Evolutionary conservation across 371 early-diverging fungal genomes (phyloP), one percentile per base, ranked within the genome.

Genomic region (Batrachochytrium dendrobatidis): DNA sequence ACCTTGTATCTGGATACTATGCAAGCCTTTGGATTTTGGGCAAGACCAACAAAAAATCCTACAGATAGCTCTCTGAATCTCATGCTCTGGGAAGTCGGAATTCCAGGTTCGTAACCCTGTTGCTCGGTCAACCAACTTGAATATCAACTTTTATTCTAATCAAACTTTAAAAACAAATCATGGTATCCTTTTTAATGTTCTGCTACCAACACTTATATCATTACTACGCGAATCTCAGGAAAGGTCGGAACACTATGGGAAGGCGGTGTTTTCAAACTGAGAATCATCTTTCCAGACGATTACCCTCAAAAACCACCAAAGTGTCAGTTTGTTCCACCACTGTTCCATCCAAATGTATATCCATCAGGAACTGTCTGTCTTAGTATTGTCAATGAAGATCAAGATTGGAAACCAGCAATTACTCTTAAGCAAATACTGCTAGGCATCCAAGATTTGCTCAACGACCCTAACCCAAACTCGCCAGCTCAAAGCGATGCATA

Each of bases 311-410:
- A 77, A 58, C 78, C 74, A 5, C 77, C 74, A 46, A 79, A 75
- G 55, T 65, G 74, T 61, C 68, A 68, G 57, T 95, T 95, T 62
- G 78, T 78, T 1, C 90, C 94, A 10, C 84, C 89, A n/a, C 78
- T 99, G 49, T 98, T 94, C 76, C 99, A 99, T 71, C 99, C 99
- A 8, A 99, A 99, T 69, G 89, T 99, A 22, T 99, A 98, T 71
- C 94, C 95, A 15, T 94, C 93, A 17, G 99, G 99, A 34, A 98
- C 97, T 0, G 93, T 99, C 10, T 99, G 99, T 62, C 76, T 99
- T 43, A 95, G 95, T n/a, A 98, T 99, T 63, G 69, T 99, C 58
- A 92, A 94, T 62, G 95, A 92, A 60, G 95, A 94, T 28, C 87
- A 96, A 62, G 95, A 86, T 55, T 97, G 98, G 96, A 94, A 96